Base-by-base conservation (phyloP, 805 yeast genomes). In the Wickerhamiella brachini region DNA sequence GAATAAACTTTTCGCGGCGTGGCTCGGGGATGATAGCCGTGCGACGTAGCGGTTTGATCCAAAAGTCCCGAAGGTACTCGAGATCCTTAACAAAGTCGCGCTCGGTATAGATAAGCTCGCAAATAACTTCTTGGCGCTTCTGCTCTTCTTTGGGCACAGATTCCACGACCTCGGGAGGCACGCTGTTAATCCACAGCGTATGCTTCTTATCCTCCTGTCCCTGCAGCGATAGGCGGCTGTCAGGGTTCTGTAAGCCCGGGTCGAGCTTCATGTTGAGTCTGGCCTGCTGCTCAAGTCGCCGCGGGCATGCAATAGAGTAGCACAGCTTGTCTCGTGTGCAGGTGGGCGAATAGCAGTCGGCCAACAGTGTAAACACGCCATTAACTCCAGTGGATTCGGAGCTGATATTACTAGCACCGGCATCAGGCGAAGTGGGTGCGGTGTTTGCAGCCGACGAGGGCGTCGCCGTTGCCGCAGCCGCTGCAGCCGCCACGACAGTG, bases 291-390 rank as follows among this genome's bases (percentile, higher is more conserved):
- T 90, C 97, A 48, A 93, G 71, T 55, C 97, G 76, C 58, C 96
- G 77, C 15, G 98, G 98, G 68, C 98, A 93, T 12, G 96, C 94
- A 58, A 93, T 89, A 44, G 95, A 85, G 67, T 93, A 93, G 68
- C 98, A 93, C 41, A 90, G 70, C 34, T 78, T 73, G 60, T 86
- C 94, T 49, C 94, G 73, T 5, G 95, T 81, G 68, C 98, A 93
- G 0, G 98, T 93, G 34, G 98, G 95, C 0, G 97, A 88, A 62
- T 93, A 93, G 68, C 98, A 93, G 62, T 89, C 95, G 0, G 97
- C 85, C 55, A 93, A 71, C 44, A 90, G 70, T 0, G 96, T 90
- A 62, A 90, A 93, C 3, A 93, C 95, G 58, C 98, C 98, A 65
- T 85, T 85, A 10, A 87, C 88, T 53, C 54, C 53, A 23, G 52